Evolutionary conservation across 805 yeast species (phyloP).

Genomic region (Zygosaccharomyces gambellarensis): DNA sequence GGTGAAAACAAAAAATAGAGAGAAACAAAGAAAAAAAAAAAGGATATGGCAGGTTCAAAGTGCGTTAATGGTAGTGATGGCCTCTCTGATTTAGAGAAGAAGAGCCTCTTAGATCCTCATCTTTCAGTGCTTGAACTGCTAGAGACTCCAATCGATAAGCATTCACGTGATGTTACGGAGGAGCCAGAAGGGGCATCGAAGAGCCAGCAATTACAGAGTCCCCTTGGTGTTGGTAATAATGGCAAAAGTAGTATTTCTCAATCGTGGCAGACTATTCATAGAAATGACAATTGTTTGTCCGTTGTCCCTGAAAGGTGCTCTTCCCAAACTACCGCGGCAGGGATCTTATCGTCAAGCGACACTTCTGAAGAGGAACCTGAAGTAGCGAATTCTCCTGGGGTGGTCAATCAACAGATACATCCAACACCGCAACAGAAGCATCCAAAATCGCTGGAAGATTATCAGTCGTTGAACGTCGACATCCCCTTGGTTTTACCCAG

Average conservation of each 20-base stretch:
- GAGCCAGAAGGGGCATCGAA: neutral
- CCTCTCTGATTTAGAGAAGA: slow-evolving; percentile 6
- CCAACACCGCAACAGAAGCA: slow-evolving; percentile 3
- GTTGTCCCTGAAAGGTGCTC: slow-evolving; percentile 17
- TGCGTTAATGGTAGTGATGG: neutral
- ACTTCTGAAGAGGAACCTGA: slow-evolving; percentile 33
- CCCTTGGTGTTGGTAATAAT: neutral
- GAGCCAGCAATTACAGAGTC: too few relatives aligned
- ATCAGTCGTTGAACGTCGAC: slow-evolving; percentile 6
- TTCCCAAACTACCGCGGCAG: slow-evolving; percentile 19
- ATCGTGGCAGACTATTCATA: slow-evolving; percentile 31
- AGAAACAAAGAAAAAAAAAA: neutral
- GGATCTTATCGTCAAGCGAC: slow-evolving; percentile 28
- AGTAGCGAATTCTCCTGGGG: slow-evolving; percentile 11
- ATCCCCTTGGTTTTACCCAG: slow-evolving; percentile 8
- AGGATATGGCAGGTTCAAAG: neutral
- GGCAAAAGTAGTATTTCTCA: slow-evolving; percentile 21
- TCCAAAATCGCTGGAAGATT: slow-evolving; percentile 6
- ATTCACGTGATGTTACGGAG: neutral
- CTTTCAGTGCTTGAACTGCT: slow-evolving; percentile 28
- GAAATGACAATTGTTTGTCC: slow-evolving; percentile 11
- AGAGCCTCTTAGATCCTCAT: slow-evolving; percentile 31
- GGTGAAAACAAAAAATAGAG: neutral
- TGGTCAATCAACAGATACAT: slow-evolving; percentile 6
- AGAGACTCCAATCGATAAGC: slow-evolving; percentile 12